phyloP scores from a whole-genome alignment of 306 rosid species.

The Dryas octopetala region DNA sequence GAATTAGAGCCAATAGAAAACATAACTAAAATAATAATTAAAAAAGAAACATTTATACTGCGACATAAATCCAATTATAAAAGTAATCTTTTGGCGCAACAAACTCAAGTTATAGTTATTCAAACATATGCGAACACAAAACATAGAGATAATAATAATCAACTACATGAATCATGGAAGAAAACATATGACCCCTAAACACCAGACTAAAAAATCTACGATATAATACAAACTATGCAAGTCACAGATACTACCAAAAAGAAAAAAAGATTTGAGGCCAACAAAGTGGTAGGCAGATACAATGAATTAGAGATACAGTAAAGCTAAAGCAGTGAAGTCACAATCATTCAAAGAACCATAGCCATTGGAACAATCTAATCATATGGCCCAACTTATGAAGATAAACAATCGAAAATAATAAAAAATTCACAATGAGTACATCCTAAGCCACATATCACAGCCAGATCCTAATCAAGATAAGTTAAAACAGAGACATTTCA shows the following conservation, averaged over 20 bases:
- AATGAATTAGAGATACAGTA: neutral
- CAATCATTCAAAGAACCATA: neutral
- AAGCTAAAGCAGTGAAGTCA: neutral
- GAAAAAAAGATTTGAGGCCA: neutral
- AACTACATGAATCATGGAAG: neutral
- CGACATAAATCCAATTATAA: neutral
- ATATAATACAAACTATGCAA: neutral
- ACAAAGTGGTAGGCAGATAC: neutral
- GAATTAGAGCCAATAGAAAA: neutral
- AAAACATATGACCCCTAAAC: slow-evolving; percentile 1
- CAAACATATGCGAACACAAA: neutral
- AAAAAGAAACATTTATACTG: neutral
- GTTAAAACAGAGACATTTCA: neutral
- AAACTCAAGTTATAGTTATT: neutral
- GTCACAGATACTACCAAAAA: neutral
- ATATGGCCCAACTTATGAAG: neutral
- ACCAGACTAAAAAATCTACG: neutral
- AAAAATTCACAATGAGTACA: neutral
- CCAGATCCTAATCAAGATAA: neutral
- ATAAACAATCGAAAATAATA: neutral
- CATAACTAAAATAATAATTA: neutral
- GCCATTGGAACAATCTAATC: neutral
- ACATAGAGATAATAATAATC: neutral
- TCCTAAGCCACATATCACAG: neutral
- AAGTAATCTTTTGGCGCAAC: neutral